Base-by-base conservation (phyloP, 208 protist genomes). In the Crithidia fasciculata region DNA sequence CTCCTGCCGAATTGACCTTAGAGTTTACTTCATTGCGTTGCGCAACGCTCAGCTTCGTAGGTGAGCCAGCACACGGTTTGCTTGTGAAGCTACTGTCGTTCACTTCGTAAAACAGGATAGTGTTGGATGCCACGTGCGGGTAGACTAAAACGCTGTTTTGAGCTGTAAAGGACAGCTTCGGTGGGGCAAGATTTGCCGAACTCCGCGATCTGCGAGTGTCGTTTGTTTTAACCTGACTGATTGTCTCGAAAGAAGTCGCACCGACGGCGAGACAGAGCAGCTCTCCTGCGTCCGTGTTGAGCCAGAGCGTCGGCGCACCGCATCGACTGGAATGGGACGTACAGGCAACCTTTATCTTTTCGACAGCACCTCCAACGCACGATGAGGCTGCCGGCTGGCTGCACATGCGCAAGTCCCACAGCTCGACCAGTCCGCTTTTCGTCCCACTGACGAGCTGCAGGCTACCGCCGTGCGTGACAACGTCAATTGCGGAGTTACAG, bases 381-480 rank as follows among this genome's bases (percentile, higher is more conserved):
- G 4, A 52, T 28, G 58, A 28, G 4, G 76, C 72, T 13, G 89
- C 57, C 54, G 65, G 80, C 16, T 80, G 45, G 19, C 75, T 50
- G 9, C 69, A 43, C 41, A 57, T 85, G 18, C 89, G 81, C 44
- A 86, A 64, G 72, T 94, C 89, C 87, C 89, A 94, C 44, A 94
- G 64, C 19, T 82, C 78, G 0, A 94, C 45, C 16, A 71, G 44
- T 18, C 89, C 89, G 53, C 57, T 76, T 66, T 85, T 76, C 8
- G 74, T 72, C 15, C 89, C 89, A 6, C 75, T 82, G 13, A 91
- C n/a, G 2, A 94, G 4, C 43, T 86, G 76, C 16, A 73, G 8
- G 8, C 66, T 60, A 62, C 71, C 43, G 19, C 74, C 59, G 13
- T 68, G 50, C 52, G 65, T 18, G 2, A 74, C 28, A 9, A 73